Conservation (phyloP, 1,284 basidiomycete species). For the Tilletiaria anomala region DNA sequence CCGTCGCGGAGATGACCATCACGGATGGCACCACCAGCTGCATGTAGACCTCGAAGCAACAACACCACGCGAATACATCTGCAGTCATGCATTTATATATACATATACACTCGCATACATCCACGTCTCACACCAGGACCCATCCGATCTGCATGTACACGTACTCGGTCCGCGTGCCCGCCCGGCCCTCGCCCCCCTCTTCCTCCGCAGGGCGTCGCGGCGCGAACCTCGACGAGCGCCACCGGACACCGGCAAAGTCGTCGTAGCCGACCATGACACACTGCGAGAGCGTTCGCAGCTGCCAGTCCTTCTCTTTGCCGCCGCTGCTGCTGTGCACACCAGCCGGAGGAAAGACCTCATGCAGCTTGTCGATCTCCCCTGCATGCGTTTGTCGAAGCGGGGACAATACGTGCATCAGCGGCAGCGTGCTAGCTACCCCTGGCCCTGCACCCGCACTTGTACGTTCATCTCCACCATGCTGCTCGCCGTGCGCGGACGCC, state of each 20-base stretch:
- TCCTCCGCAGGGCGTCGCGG: conserved; percentile 1
- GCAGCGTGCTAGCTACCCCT: no score
- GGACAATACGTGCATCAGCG: conserved; percentile 24
- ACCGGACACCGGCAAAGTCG: no score
- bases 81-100: not conserved
- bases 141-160: conserved; percentile 13
- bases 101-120: no score
- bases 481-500: not conserved
- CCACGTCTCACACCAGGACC: no score
- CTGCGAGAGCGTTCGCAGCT: not conserved
- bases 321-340: not conserved
- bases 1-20: no score
- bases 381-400: conserved; percentile 21
- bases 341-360: conserved; percentile 11
- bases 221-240: conserved; percentile 7
- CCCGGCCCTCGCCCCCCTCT: conserved; percentile 4
- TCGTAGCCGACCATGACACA: conserved; percentile 12
- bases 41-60: no score
- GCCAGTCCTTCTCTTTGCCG: not conserved
- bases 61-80: not conserved
- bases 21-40: no score
- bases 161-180: conserved; percentile 9
- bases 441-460: no score
- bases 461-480: not conserved
- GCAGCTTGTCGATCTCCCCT: conserved; percentile 20